These are phyloP conservation scores for Eimeria brunetti DNA, from an alignment of 169 alveolate genomes.

Conservation along the genomic window DNA sequence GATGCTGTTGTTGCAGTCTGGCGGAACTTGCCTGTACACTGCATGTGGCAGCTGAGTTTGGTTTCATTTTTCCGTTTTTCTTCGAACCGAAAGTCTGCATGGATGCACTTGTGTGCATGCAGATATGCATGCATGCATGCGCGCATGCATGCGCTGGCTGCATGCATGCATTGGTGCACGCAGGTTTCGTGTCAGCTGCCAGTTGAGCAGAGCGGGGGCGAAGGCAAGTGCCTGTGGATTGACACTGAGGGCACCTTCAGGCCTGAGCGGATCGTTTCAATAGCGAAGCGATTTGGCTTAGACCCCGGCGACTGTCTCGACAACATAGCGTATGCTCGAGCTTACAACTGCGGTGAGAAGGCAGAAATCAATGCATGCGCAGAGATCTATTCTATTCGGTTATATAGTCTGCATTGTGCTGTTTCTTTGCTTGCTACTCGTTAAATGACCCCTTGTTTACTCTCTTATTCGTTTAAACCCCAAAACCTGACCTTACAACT, in stretches of 20 bases:
- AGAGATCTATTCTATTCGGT: background rate
- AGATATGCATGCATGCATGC: background rate
- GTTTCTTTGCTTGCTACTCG: background rate
- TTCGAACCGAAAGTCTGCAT: too few relatives aligned
- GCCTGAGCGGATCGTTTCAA: slow-evolving; percentile 98
- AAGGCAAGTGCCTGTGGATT: slow-evolving; percentile 98
- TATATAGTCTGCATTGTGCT: background rate
- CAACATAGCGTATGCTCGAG: slow-evolving; percentile 98
- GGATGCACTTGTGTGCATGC: too few relatives aligned
- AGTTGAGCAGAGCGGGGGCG: slow-evolving; percentile 97
- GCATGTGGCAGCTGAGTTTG: background rate
- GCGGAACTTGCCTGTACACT: background rate
- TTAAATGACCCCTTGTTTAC: background rate
- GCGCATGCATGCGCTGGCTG: too few relatives aligned
- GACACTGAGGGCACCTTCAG: slow-evolving; percentile 99
- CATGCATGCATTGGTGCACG: too few relatives aligned
- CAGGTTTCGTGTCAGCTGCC: slow-evolving; percentile 95
- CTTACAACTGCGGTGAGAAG: slow-evolving; percentile 91
- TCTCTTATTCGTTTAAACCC: too few relatives aligned
- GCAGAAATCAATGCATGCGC: background rate
- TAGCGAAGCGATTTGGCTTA: slow-evolving; percentile 98
- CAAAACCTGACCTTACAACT: too few relatives aligned
- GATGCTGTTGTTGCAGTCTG: background rate
- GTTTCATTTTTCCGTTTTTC: background rate
- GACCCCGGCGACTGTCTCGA: slow-evolving; percentile 97